These are phyloP conservation scores for Claviceps lovelessii DNA, from an alignment of 2,329 filamentous ascomycete species.

Conservation along the genomic window DNA sequence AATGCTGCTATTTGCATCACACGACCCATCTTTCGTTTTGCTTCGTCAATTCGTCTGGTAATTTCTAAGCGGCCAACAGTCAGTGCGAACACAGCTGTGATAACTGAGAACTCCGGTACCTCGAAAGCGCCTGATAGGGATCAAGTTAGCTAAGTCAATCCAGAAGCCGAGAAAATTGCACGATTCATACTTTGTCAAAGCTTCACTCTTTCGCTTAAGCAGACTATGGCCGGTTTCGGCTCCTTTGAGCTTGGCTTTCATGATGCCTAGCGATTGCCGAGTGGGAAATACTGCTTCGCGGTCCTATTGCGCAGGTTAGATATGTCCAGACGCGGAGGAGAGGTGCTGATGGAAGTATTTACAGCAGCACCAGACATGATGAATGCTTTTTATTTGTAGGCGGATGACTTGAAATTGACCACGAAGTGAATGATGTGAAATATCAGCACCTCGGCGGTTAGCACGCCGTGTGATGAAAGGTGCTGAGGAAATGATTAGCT, in stretches of 20 bases:
- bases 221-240: slow-evolving; percentile 84
- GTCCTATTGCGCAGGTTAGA: slow-evolving; percentile 41
- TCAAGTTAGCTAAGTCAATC: not conserved
- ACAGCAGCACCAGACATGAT: slow-evolving; percentile 22
- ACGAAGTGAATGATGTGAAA: not conserved
- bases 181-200: slow-evolving; percentile 70
- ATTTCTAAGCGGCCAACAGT: slow-evolving; percentile 49
- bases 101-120: not conserved
- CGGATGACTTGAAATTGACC: not conserved
- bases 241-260: slow-evolving; percentile 97
- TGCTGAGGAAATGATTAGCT: too few relatives aligned
- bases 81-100: slow-evolving; percentile 5
- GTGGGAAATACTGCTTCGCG: slow-evolving; percentile 96
- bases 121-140: slow-evolving; percentile 4
- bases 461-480: not conserved
- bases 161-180: not conserved
- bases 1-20: slow-evolving; percentile 99
- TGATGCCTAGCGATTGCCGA: slow-evolving; percentile 86
- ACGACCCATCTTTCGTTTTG: slow-evolving; percentile 96
- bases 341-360: not conserved
- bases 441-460: not conserved
- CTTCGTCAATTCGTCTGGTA: slow-evolving; percentile 91
- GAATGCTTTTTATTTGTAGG: not conserved
- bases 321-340: not conserved
- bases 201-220: slow-evolving; percentile 95